A percentile compares a stretch with the other conserved stretches of the same genome.
phyloP scores from a whole-genome alignment of 306 rosid genomes.

The Comarum palustre region DNA sequence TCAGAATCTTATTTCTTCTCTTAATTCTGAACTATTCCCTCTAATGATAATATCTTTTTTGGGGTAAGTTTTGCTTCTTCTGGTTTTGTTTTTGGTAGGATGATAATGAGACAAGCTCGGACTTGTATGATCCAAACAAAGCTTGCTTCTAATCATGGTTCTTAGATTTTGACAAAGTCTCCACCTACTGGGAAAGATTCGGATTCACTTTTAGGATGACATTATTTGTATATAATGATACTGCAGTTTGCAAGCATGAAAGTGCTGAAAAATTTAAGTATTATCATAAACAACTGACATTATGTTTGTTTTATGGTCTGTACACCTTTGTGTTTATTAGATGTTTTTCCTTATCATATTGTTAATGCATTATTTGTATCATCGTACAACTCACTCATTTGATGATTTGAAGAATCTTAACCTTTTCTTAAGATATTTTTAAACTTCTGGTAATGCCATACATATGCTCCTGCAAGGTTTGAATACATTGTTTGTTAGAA shows the following conservation, averaged over 20 bases:
- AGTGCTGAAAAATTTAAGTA: neutral
- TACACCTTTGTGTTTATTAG: neutral
- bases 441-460: neutral
- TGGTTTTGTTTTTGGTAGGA: neutral
- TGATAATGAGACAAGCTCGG: slow-evolving; percentile 23
- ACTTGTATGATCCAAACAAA: slow-evolving; percentile 10
- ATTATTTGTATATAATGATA: neutral
- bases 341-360: neutral
- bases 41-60: neutral
- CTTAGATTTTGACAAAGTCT: neutral
- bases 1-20: neutral
- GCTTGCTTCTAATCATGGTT: neutral
- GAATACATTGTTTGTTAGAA: neutral
- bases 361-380: neutral
- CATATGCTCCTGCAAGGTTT: neutral
- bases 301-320: neutral
- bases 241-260: slow-evolving; percentile 3
- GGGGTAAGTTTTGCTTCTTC: slow-evolving; percentile 1
- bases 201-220: neutral
- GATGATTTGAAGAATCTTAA: neutral
- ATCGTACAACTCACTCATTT: neutral
- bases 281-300: slow-evolving; percentile 14
- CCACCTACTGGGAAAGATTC: neutral
- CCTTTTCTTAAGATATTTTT: neutral
- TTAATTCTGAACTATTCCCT: neutral